A percentile compares a stretch with the other conserved stretches of the same genome.
Conservation (phyloP, 495 filamentous ascomycete genomes). For the Xylaria scruposa region DNA sequence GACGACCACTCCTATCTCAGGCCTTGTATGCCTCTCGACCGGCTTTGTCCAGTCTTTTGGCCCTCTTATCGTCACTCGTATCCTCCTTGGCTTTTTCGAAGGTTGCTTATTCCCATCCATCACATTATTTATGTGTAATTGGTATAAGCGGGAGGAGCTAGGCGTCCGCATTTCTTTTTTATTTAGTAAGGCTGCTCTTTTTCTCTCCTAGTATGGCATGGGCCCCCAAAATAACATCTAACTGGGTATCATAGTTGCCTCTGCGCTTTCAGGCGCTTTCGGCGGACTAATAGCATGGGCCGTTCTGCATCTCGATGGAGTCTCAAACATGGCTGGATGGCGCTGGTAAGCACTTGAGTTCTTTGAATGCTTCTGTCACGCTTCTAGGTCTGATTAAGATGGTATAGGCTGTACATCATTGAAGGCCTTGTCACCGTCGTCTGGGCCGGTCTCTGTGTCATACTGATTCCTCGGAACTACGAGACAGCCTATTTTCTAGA, state of each 20-base stretch:
- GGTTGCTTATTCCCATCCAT: conserved; percentile 42
- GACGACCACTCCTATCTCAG: not conserved
- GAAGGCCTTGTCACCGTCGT: conserved; percentile 47
- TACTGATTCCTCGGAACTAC: conserved; percentile 45
- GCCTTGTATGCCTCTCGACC: conserved; percentile 38
- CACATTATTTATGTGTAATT: conserved; percentile 41
- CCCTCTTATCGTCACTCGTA: conserved; percentile 35
- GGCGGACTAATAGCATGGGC: conserved; percentile 58
- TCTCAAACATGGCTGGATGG: conserved; percentile 46
- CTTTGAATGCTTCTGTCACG: no score
- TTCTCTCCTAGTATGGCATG: no score
- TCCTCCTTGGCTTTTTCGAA: conserved; percentile 43
- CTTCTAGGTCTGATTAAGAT: not conserved
- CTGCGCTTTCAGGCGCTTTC: conserved; percentile 45
- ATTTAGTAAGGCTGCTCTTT: conserved; percentile 35
- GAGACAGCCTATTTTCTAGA: conserved; percentile 60
- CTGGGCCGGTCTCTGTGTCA: conserved; percentile 38
- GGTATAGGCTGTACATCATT: conserved; percentile 47
- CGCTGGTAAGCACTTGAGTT: conserved; percentile 37
- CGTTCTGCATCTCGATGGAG: conserved; percentile 45
- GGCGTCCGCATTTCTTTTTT: conserved; percentile 39
- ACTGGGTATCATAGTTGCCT: conserved; percentile 29
- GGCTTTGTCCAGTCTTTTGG: conserved; percentile 41
- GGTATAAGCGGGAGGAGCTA: conserved; percentile 45
- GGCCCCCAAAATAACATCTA: not conserved